Conservation (phyloP, 2,329 filamentous ascomycete species). For the Talaromyces sp. region DNA sequence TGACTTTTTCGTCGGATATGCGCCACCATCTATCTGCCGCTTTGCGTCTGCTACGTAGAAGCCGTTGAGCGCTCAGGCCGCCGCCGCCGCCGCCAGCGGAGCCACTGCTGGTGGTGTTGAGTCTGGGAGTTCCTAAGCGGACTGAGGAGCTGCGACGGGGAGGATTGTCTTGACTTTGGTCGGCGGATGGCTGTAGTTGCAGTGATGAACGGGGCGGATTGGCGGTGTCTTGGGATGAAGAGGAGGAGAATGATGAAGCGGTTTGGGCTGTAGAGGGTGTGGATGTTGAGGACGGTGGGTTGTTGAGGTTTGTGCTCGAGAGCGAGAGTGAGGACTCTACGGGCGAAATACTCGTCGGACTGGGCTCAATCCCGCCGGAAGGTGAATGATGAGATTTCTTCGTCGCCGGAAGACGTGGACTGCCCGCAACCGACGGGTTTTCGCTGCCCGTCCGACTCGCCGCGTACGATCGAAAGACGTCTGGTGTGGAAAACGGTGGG, state of each 20-base stretch:
- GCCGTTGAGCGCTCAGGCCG: conserved; percentile 26
- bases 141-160: conserved; percentile 12
- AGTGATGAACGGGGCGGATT: conserved; percentile 14
- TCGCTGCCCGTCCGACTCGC: conserved; percentile 59
- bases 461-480: conserved; percentile 70
- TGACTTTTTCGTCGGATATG: conserved; percentile 94
- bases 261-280: conserved; percentile 21
- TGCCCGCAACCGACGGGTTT: conserved; percentile 47
- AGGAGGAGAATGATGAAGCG: not conserved
- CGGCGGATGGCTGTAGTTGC: conserved; percentile 5
- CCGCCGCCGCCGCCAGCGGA: not conserved
- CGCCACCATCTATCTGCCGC: conserved; percentile 85
- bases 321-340: conserved; percentile 34
- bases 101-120: not conserved
- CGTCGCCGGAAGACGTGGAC: conserved; percentile 43
- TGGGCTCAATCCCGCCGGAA: conserved; percentile 26
- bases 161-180: not conserved
- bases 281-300: conserved; percentile 21
- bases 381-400: conserved; percentile 26
- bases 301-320: conserved; percentile 27
- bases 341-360: conserved; percentile 30
- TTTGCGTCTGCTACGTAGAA: conserved; percentile 56
- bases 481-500: conserved; percentile 76
- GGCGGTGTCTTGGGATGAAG: conserved; percentile 13
- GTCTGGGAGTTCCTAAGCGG: conserved; percentile 10